Conservation (phyloP, 192 early-diverging fungal species). For the Coemansia sp. region DNA sequence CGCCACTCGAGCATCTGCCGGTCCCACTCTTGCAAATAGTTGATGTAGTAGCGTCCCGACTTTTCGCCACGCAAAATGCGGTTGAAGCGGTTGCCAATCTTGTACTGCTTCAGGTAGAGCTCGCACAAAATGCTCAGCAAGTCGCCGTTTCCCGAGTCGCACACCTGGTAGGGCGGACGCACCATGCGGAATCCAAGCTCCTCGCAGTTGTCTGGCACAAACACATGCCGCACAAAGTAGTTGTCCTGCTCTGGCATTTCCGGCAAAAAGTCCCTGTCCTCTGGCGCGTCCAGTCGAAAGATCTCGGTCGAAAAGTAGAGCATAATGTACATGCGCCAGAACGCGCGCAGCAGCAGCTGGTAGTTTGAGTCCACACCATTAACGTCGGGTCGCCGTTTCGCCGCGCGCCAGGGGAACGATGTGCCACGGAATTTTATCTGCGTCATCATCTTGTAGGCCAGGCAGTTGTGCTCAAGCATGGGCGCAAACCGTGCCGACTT, state of each 20-base stretch:
- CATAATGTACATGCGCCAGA: slow-evolving; percentile 43
- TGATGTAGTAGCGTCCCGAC: slow-evolving; percentile 32
- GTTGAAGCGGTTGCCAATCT: slow-evolving; percentile 51
- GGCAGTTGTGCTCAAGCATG: slow-evolving; percentile 51
- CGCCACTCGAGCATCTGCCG: slow-evolving; percentile 53
- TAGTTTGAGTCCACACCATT: slow-evolving; percentile 45
- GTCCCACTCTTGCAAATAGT: slow-evolving; percentile 51
- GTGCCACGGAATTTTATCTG: slow-evolving; percentile 45
- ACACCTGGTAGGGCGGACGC: slow-evolving; percentile 19
- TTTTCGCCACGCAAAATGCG: slow-evolving; percentile 46
- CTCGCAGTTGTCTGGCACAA: slow-evolving; percentile 32
- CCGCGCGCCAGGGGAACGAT: slow-evolving; percentile 50
- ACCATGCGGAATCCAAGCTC: slow-evolving; percentile 50
- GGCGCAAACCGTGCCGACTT: slow-evolving; percentile 53
- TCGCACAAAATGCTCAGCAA: slow-evolving; percentile 40
- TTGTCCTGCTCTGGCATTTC: slow-evolving; percentile 43
- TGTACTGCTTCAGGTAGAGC: slow-evolving; percentile 44
- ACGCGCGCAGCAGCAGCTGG: slow-evolving; percentile 45
- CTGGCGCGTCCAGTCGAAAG: slow-evolving; percentile 49
- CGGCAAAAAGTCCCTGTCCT: slow-evolving; percentile 49
- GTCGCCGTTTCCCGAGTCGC: slow-evolving; percentile 27
- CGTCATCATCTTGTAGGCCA: slow-evolving; percentile 46
- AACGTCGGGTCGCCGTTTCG: slow-evolving; percentile 9
- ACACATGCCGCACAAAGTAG: slow-evolving; percentile 43
- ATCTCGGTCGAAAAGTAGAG: slow-evolving; percentile 50